Evolutionary conservation across 495 filamentous ascomycete genomes (phyloP), one percentile per base, ranked within the genome.

Genomic region (Penicillium manginii): DNA sequence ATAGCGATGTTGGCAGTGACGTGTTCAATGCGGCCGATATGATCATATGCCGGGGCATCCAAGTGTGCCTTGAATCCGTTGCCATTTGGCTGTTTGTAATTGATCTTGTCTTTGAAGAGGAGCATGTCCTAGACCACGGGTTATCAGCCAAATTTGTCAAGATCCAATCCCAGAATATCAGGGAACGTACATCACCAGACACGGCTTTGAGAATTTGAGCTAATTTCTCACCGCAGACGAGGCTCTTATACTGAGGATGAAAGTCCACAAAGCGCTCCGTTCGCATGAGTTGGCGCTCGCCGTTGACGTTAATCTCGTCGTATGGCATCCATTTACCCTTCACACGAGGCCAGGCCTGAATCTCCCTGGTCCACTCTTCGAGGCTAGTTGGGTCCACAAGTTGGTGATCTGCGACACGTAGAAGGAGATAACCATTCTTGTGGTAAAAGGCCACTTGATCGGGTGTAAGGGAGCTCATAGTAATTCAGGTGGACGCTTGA

Each of bases 31-130:
- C 69, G 60, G 14, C 72, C 73, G 52, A 78, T 76, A 54, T 80
- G 77, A 33, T 72, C 71, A 52, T 80, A 80, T 7, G 77, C 77
- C 2, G 72, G 70, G 18, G 74, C 74, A 55, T 80, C 77, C 6
- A 80, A 65, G 50, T 80, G 75, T 12, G 77, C 72, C 21, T 67
- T 56, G 64, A 76, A 80, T 14, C 74, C 75, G 35, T 75, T 74
- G 32, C 69, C 69, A 9, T 64, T 59, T 19, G 73, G 64, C 42
- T 72, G 69, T 50, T 77, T 76, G 58, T 76, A 75, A 63, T 76
- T 78, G 64, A 75, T 69, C 18, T 79, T 79, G 43, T 78, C 75
- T 56, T 79, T 79, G 69, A 80, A 80, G 10, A 80, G 69, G 22
- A 74, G 50, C 73, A 78, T 78, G 12, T 73, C 70, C 60, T 79